Conservation (phyloP, 495 filamentous ascomycete species). For the Penicillium egyptiacum region DNA sequence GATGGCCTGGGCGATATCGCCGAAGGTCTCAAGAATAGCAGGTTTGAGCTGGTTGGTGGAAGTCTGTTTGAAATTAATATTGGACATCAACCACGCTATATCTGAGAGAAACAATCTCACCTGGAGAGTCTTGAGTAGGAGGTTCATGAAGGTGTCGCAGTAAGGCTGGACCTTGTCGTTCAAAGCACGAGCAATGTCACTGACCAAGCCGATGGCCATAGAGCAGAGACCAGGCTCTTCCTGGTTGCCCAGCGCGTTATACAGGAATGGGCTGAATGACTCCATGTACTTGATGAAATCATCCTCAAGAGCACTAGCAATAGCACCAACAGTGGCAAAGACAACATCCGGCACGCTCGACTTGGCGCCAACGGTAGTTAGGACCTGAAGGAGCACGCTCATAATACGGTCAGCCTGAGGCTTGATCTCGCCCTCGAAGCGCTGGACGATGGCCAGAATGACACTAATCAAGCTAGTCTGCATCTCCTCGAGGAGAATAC, state of each 20-base stretch:
- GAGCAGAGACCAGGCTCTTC: slow-evolving; percentile 91
- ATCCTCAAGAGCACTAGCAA: slow-evolving; percentile 84
- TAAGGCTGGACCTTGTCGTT: slow-evolving; percentile 87
- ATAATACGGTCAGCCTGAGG: slow-evolving; percentile 94
- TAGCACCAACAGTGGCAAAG: slow-evolving; percentile 83
- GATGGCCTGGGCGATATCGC: slow-evolving; percentile 96
- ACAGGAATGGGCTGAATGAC: slow-evolving; percentile 82
- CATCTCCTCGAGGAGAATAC: slow-evolving; percentile 92
- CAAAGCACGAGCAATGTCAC: slow-evolving; percentile 89
- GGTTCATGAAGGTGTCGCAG: slow-evolving; percentile 98
- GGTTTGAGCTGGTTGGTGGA: slow-evolving; percentile 97
- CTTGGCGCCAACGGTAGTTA: slow-evolving; percentile 75
- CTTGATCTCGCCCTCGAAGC: slow-evolving; percentile 85
- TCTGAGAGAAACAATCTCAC: slow-evolving; percentile 47
- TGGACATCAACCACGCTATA: not conserved
- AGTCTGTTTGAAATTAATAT: slow-evolving; percentile 23
- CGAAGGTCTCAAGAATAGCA: slow-evolving; percentile 95
- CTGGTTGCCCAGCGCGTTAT: slow-evolving; percentile 89
- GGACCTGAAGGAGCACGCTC: slow-evolving; percentile 76
- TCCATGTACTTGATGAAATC: slow-evolving; percentile 98
- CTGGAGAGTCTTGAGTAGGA: slow-evolving; percentile 82
- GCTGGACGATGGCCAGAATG: slow-evolving; percentile 84
- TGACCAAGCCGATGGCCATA: slow-evolving; percentile 96
- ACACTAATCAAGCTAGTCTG: slow-evolving; percentile 93
- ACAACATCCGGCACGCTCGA: slow-evolving; percentile 92